Base-by-base conservation (phyloP, 202 grass and related monocot species). In the Carex arenaria region DNA sequence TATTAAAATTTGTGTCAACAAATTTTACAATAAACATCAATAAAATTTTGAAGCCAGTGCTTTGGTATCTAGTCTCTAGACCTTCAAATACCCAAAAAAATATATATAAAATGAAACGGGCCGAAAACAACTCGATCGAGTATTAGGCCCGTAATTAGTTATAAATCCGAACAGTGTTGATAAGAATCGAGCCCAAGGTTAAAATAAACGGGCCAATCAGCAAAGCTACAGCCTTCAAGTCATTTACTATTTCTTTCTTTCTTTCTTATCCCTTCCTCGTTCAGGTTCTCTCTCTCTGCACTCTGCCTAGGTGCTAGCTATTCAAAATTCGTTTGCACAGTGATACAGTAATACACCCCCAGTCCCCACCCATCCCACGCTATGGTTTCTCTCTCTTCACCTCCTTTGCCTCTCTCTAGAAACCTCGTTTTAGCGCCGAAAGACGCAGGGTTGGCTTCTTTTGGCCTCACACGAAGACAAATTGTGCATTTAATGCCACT, bases 381-480 rank as follows among this genome's bases (percentile, higher is more conserved):
- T n/a, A 82, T 82, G 80, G 80, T 32, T 55, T 82, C 40, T 32
- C 62, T 82, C 45, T 68, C 80, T 54, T 18, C 43, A 10, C 80
- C 64, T n/a, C 64, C 14, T 30, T 14, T 65, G 2, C 67, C 61
- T 45, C 61, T 66, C 47, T 52, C 62, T 20, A 28, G 4, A 31
- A 54, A 31, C 61, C 22, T 52, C 57, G 30, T 11, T 7, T 55
- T 66, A 7, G 12, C 40, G 42, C 6, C 64, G 10, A 68, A 23
- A 67, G 61, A 62, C 11, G 20, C 17, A 66, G 42, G 80, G 14
- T 45, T 5, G 6, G 32, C 80, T 54, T 82, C 38, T 54, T 82
- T 82, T 22, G 7, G 45, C 47, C 38, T 64, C 43, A 18, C 80
- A 3, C 80, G 72, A 57, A 77, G 79, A 34, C 62, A 13, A 51